phyloP scores from a whole-genome alignment of 176 grass and related monocot genomes.

The Phoenix dactylifera region DNA sequence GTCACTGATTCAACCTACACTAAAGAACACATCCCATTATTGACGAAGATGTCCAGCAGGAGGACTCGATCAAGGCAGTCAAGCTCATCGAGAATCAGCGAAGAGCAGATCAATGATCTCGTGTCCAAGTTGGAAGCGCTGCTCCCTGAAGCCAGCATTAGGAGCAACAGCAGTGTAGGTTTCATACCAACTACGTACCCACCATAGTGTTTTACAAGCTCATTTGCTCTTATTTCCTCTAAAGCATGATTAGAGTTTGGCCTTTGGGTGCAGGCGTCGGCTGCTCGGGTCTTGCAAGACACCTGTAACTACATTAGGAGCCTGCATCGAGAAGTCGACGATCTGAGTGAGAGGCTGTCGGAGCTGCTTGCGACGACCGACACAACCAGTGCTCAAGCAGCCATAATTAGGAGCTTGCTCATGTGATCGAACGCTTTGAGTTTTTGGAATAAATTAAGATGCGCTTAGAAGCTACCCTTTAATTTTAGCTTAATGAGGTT shows the following conservation, averaged over 20 bases:
- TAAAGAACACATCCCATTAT: no score
- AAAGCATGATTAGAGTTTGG: no score
- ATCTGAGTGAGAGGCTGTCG: constrained; percentile 27
- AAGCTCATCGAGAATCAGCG: constrained; percentile 16
- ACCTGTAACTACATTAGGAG: constrained; percentile 38
- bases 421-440: neutral
- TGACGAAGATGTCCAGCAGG: constrained; percentile 28
- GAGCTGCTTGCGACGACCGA: constrained; percentile 23
- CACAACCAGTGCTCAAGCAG: constrained; percentile 2
- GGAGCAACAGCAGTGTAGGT: constrained; percentile 14
- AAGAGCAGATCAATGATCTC: constrained; percentile 34
- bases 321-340: constrained; percentile 35
- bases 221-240: no score
- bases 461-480: no score
- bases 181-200: no score
- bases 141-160: constrained; percentile 18
- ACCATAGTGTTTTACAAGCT: no score
- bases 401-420: constrained; percentile 18
- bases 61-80: constrained; percentile 19
- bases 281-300: constrained; percentile 27
- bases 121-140: constrained; percentile 37
- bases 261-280: constrained; percentile 3
- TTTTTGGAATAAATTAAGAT: no score
- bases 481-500: no score
- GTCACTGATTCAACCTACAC: no score